phyloP scores from a whole-genome alignment of 2,329 filamentous ascomycete genomes.

The Aspergillus intermedius region DNA sequence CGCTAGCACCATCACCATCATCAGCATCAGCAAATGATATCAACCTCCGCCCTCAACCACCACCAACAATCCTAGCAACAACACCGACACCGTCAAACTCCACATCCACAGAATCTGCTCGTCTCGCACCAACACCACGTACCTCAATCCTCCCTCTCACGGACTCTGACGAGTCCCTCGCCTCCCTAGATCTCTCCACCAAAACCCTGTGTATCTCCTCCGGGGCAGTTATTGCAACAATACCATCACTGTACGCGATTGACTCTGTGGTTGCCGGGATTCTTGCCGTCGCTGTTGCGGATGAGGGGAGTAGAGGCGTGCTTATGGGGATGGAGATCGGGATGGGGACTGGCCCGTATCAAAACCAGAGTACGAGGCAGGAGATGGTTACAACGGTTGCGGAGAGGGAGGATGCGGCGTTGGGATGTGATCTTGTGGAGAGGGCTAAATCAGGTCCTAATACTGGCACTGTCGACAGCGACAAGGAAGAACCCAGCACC shows the following conservation, averaged over 20 bases:
- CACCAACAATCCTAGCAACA: constrained; percentile 34
- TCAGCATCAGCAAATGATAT: too few relatives aligned
- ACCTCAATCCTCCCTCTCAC: constrained; percentile 36
- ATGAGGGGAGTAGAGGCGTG: constrained; percentile 34
- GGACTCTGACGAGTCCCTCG: constrained; percentile 34
- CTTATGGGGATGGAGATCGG: constrained; percentile 32
- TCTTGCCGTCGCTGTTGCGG: constrained; percentile 39
- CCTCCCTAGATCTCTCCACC: constrained; percentile 38
- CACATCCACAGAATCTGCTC: constrained; percentile 26
- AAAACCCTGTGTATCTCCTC: constrained; percentile 37
- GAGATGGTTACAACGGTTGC: constrained; percentile 32
- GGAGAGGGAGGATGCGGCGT: constrained; percentile 37
- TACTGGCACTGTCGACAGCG: not conserved
- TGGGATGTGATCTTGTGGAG: constrained; percentile 31
- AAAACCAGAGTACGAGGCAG: constrained; percentile 11
- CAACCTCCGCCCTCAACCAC: not conserved
- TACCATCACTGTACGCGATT: constrained; percentile 43
- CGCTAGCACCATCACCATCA: constrained; percentile 19
- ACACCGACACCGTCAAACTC: constrained; percentile 30
- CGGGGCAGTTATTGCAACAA: constrained; percentile 32
- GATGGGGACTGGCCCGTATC: constrained; percentile 13
- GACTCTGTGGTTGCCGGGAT: constrained; percentile 43
- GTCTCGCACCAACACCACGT: constrained; percentile 26
- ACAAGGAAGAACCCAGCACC: not conserved
- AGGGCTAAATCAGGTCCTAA: constrained; percentile 19